These are phyloP conservation scores for Trifolium pratense DNA, from an alignment of 306 rosid species.

Conservation along the genomic window DNA sequence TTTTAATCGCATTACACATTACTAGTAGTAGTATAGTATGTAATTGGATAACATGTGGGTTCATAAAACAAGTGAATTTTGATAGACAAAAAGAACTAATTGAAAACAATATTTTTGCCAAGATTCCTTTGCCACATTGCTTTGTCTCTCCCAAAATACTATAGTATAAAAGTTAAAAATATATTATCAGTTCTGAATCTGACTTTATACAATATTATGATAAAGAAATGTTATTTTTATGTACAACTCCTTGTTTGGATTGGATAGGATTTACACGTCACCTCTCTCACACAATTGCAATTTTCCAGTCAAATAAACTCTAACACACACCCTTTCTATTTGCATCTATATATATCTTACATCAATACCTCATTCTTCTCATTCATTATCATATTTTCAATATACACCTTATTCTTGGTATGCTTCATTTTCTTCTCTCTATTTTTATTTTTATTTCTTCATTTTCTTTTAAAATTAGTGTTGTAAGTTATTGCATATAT, in stretches of 20 bases:
- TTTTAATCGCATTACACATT: too few species aligned
- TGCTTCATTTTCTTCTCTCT: neutral
- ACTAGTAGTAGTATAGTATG: too few species aligned
- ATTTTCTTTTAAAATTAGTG: neutral
- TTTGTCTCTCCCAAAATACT: neutral
- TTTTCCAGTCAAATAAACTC: conserved; percentile 7
- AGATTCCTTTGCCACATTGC: neutral
- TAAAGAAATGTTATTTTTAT: conserved; percentile 1
- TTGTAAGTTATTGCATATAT: too few species aligned
- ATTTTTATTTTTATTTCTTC: neutral
- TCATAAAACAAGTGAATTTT: neutral
- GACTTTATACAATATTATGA: neutral
- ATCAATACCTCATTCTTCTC: neutral
- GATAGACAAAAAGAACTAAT: too few species aligned
- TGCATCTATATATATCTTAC: conserved; percentile 40
- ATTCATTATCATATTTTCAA: conserved; percentile 33
- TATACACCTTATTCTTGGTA: conserved; percentile 38
- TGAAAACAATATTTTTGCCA: neutral
- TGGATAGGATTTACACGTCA: conserved; percentile 75
- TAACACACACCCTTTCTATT: neutral
- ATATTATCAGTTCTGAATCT: neutral
- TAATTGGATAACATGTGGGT: neutral
- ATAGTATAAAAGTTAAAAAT: neutral
- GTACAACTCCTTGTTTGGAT: conserved; percentile 46
- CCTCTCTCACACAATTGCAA: neutral